phyloP scores from a whole-genome alignment of 768 basidiomycete species.

The Udeniomyces megalosporus region DNA sequence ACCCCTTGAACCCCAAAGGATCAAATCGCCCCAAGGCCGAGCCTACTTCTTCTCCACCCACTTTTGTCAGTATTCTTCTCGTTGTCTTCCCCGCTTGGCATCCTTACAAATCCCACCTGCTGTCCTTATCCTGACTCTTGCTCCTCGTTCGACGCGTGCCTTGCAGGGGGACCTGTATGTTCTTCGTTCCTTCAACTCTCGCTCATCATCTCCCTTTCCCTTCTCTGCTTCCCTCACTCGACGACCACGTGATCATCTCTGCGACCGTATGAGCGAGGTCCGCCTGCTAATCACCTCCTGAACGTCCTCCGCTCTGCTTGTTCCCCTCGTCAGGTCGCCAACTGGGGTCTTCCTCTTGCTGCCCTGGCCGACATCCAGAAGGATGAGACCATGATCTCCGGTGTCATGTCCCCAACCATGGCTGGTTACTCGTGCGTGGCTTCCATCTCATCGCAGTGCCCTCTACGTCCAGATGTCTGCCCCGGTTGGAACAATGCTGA shows the following conservation, averaged over 20 bases:
- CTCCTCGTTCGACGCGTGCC: background rate
- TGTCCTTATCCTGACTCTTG: background rate
- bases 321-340: conserved; percentile 52
- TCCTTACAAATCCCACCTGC: background rate
- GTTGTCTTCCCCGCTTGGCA: background rate
- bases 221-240: background rate
- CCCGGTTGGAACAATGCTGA: no score
- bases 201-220: background rate
- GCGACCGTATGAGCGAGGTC: background rate
- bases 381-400: conserved; percentile 93
- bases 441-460: background rate
- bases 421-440: conserved; percentile 72
- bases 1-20: background rate
- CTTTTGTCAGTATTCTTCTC: conserved; percentile 2
- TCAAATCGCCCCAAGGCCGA: conserved; percentile 14
- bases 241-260: background rate
- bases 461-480: background rate
- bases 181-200: background rate
- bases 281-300: background rate
- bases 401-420: conserved; percentile 86
- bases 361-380: conserved; percentile 76
- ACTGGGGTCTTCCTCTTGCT: conserved; percentile 94
- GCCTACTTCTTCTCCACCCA: conserved; percentile 17
- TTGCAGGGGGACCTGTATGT: conserved; percentile 5
- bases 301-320: background rate